Evolutionary conservation across 1,284 basidiomycete genomes (phyloP), one percentile per base, ranked within the genome.

Genomic region (Malassezia brasiliensis): DNA sequence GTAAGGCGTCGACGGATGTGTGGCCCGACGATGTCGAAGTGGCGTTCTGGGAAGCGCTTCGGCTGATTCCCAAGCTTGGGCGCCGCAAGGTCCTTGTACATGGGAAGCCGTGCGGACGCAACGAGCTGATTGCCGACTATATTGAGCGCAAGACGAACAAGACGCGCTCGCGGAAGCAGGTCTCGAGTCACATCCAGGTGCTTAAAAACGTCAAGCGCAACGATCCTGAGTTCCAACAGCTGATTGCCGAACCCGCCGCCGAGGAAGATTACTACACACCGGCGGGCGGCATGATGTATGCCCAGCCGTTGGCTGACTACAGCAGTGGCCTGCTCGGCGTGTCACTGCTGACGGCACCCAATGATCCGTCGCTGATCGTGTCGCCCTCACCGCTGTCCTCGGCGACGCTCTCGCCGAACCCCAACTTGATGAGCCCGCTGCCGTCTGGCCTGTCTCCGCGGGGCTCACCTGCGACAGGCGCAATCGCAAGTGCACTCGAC

Each of bases 121-220:
- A 80, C 65, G 79, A 80, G 64, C 75, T 80, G 41, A 79, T 80
- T 60, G 78, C 77, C 25, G 75, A 78, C 56, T 79, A 79, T 58
- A 78, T 79, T 47, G 68, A 76, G 20, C 72, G 78, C 36, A 75
- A 76, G 53, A 79, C 78, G 5, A 75, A 68, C 57, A 70, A 72
- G 60, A 54, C 57, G 34, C 65, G 74, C 32, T 68, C 67, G 28
- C 63, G 73, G 32, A 75, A 75, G 59, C 73, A 75, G 54, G 72
- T 75, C 44, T 74, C 72, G 48, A 72, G 69, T 55, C 74, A 75
- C 45, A 75, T 75, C 25, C 74, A 75, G 59, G 74, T 75, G 31
- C 65, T 75, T 68, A 61, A 75, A 67, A 61, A 69, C 60, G 65
- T 76, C 42, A 65, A 72, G 50, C 73, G 72, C 49, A 65, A 69